A percentile compares a stretch with the other conserved stretches of the same genome.
phyloP scores from a whole-genome alignment of 164 flowering plant species.

The Chimonanthus praecox region DNA sequence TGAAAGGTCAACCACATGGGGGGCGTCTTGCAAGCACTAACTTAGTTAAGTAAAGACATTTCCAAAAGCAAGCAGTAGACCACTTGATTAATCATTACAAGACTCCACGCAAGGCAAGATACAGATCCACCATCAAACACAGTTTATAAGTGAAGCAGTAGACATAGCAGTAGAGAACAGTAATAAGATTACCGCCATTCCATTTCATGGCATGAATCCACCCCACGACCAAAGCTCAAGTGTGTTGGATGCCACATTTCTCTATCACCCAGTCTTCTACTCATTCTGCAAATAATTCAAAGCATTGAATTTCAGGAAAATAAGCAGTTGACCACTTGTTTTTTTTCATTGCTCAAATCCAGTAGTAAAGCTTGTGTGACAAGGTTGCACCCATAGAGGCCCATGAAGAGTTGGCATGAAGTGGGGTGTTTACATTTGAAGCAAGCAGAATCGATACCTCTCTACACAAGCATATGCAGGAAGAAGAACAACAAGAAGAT shows the following conservation, averaged over 20 bases:
- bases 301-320: too few species aligned
- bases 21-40: neutral
- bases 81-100: neutral
- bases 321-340: too few species aligned
- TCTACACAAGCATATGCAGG: too few species aligned
- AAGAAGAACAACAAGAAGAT: too few species aligned
- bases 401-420: too few species aligned
- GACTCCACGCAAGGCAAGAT: slow-evolving; percentile 6
- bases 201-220: slow-evolving; percentile 17
- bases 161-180: slow-evolving; percentile 8
- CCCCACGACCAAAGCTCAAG: slow-evolving; percentile 1
- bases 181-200: slow-evolving; percentile 9
- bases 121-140: slow-evolving; percentile 6
- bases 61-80: neutral
- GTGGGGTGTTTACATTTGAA: too few species aligned
- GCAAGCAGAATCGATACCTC: too few species aligned
- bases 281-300: neutral
- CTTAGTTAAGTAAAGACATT: neutral
- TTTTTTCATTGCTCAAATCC: too few species aligned
- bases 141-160: slow-evolving; percentile 10
- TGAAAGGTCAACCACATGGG: neutral
- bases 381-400: too few species aligned
- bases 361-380: too few species aligned
- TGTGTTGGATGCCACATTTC: slow-evolving; percentile 2
- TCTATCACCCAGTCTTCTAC: neutral